phyloP scores from a whole-genome alignment of 331 rosid species.

The Pyracantha coccinea region DNA sequence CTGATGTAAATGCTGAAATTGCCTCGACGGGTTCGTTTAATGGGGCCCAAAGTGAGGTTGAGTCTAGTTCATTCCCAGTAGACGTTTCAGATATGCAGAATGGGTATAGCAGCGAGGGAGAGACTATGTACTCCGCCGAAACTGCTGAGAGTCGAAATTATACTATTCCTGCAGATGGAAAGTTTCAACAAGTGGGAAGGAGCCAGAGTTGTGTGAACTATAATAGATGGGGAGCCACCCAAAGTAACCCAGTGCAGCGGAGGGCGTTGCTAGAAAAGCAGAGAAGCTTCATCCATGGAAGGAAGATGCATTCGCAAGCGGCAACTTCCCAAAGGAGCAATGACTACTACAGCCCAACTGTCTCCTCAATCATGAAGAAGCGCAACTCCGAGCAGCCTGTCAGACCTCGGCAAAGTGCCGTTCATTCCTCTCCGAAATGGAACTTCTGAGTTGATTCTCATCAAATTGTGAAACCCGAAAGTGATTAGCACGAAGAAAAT shows the following conservation, averaged over 20 bases:
- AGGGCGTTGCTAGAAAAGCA: conserved; percentile 57
- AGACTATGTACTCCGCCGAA: conserved; percentile 98
- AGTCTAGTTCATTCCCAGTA: conserved; percentile 62
- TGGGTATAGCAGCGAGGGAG: conserved; percentile 81
- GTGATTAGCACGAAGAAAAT: conserved; percentile 13
- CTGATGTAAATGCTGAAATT: conserved; percentile 36
- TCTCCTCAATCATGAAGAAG: conserved; percentile 86
- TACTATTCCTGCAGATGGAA: conserved; percentile 58
- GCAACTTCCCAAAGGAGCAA: conserved; percentile 88
- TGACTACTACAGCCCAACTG: conserved; percentile 89
- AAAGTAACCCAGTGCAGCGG: conserved; percentile 61
- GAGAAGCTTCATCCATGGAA: conserved; percentile 69
- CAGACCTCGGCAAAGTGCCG: conserved; percentile 62
- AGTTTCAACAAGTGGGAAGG: conserved; percentile 80
- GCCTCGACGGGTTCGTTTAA: conserved; percentile 79
- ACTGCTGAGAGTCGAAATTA: conserved; percentile 94
- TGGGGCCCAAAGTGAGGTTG: conserved; percentile 68
- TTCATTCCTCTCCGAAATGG: conserved; percentile 97
- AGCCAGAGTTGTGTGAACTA: conserved; percentile 93
- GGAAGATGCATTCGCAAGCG: conserved; percentile 82
- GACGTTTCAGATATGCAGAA: conserved; percentile 49
- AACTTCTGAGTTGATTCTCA: conserved; percentile 39
- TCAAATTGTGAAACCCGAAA: conserved; percentile 9
- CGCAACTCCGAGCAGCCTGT: conserved; percentile 51
- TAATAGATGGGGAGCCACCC: conserved; percentile 65